Base-by-base conservation (phyloP, 495 filamentous ascomycete genomes). In the Penicillium egyptiacum region DNA sequence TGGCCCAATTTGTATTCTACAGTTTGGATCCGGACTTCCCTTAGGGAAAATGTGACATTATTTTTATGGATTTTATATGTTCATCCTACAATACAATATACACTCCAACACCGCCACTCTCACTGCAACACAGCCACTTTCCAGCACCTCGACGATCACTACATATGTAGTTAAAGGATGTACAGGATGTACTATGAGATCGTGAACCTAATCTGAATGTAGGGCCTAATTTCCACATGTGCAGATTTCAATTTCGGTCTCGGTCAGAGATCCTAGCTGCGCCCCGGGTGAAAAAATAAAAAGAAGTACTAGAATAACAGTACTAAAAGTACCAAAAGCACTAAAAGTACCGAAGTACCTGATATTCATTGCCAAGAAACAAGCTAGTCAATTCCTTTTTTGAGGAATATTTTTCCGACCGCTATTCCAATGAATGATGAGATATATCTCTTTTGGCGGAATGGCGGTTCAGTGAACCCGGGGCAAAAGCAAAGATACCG, bases 361-460 rank as follows among this genome's bases (percentile, higher is more conserved):
- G 28, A 30, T 30, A 39, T 39, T 20, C 23, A 23, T 23, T 42
- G 42, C 42, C 42, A 25, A 19, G 40, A 53, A 43, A 35, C 11
- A 26, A 44, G 12, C 8, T 12, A 11, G 14, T n/a, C 23, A 16
- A 50, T 39, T n/a, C 12, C 9, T 20, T 25, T 14, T 37, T 16
- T 8, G 19, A 37, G 48, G 31, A 37, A 25, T 37, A 0, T n/a
- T 50, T 50, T 25, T 25, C 48, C 23, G 23, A 23, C 48, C 12
- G 33, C 11, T 7, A 25, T 26, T 28, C 12, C 20, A 11, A 4
- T 8, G 23, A 23, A 3, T 16, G 39, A 50, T 50, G 31, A 39
- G 48, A 50, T 39, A 31, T 50, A 39, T 50, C 49, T 23, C 44
- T 47, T 47, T 28, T 25, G 5, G 8, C 41, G 16, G 35, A 17